Percentiles rank a stretch among this genome's conserved stretches.
Evolutionary conservation across 768 basidiomycete genomes (phyloP).

Genomic region (Boletus huronensis): DNA sequence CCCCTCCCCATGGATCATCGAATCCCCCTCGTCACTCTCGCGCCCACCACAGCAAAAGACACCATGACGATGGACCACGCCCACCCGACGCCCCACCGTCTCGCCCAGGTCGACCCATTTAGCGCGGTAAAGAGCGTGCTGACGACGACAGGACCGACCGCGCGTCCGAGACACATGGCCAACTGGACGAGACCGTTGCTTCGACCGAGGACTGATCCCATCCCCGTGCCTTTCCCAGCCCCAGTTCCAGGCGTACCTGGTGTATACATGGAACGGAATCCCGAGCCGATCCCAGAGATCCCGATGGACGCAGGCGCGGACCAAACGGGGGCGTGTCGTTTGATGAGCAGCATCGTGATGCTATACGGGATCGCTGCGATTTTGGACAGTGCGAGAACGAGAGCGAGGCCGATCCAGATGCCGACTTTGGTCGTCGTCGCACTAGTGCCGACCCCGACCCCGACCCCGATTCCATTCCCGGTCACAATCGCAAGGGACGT

Average conservation of each 20-base stretch:
- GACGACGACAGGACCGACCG: conserved; percentile 43
- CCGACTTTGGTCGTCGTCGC: conserved; percentile 3
- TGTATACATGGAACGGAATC: background rate
- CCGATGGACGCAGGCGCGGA: background rate
- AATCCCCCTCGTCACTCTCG: conserved; percentile 7
- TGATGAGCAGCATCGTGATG: conserved; percentile 56
- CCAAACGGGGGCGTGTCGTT: conserved; percentile 42
- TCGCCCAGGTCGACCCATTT: conserved; percentile 12
- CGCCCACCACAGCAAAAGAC: conserved; percentile 1
- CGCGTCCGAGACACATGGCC: conserved; percentile 51
- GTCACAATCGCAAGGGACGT: background rate
- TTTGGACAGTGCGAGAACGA: conserved; percentile 38
- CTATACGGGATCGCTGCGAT: conserved; percentile 33
- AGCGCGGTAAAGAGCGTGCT: conserved; percentile 20
- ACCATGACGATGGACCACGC: conserved; percentile 11
- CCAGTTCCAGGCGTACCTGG: too few relatives aligned
- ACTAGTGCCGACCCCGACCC: background rate
- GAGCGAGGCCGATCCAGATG: conserved; percentile 48
- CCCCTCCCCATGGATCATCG: background rate
- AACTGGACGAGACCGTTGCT: conserved; percentile 61
- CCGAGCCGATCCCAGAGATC: background rate
- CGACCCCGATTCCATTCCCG: background rate
- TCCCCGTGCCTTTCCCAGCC: background rate
- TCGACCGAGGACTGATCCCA: conserved; percentile 43
- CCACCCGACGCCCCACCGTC: conserved; percentile 2